Percentiles rank a stretch among this genome's conserved stretches.
These are phyloP conservation scores for Gracilaria gracilis DNA, from an alignment of 23 red algal species.

Conservation along the genomic window DNA sequence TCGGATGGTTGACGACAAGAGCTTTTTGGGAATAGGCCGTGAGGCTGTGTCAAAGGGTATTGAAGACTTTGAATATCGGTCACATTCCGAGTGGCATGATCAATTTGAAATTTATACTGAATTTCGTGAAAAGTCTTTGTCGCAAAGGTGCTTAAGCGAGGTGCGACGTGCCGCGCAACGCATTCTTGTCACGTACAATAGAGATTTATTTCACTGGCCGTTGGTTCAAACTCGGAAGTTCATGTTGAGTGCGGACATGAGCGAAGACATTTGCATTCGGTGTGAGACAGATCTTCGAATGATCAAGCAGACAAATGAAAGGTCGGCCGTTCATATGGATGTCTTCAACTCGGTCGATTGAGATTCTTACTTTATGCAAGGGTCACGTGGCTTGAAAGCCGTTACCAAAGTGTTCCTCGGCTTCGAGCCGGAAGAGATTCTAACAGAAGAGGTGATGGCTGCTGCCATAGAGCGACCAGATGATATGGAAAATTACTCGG, in stretches of 20 bases:
- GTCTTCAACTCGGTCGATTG: constrained; percentile 98
- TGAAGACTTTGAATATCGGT: constrained; percentile 87
- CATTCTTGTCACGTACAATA: constrained; percentile 98
- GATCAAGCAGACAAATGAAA: constrained; percentile 59
- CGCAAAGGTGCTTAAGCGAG: constrained; percentile 84
- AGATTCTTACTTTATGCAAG: constrained; percentile 97
- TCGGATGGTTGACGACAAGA: constrained; percentile 97
- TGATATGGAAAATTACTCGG: constrained; percentile 92
- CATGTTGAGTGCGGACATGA: constrained; percentile 79
- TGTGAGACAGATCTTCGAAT: constrained; percentile 17
- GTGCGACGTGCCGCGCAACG: constrained; percentile 73
- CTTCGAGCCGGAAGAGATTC: constrained; percentile 95
- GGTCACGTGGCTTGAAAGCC: constrained; percentile 95
- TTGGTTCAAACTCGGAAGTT: constrained; percentile 85
- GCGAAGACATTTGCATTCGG: constrained; percentile 80
- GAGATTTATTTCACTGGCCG: constrained; percentile 96
- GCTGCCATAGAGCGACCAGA: constrained; percentile 82
- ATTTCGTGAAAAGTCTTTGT: constrained; percentile 77
- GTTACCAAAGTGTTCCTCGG: constrained; percentile 93
- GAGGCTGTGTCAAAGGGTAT: constrained; percentile 89
- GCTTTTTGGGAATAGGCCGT: constrained; percentile 93
- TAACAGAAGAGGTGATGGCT: constrained; percentile 94
- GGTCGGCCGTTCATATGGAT: constrained; percentile 94
- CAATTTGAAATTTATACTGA: constrained; percentile 96
- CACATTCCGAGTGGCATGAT: constrained; percentile 73